phyloP scores from a whole-genome alignment of 73 alveolate genomes.

The Paramecium biaurelia region DNA sequence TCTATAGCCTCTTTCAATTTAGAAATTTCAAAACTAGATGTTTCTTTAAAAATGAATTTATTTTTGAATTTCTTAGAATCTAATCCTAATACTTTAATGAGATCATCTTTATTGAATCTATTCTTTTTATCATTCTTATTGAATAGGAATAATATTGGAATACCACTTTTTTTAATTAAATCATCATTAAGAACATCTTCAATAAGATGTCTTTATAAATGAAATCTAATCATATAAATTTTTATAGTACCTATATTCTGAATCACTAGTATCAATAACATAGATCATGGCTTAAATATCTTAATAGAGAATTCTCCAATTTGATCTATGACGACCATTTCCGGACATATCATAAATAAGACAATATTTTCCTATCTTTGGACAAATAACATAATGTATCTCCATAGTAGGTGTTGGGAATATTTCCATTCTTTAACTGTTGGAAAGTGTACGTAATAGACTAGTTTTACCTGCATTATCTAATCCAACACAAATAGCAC shows the following conservation, averaged over 20 bases:
- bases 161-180: not conserved
- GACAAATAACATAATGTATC: not conserved
- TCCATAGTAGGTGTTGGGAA: constrained; percentile 44
- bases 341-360: not conserved
- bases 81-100: not conserved
- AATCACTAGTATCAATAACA: not conserved
- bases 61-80: constrained; percentile 1
- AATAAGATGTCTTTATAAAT: not conserved
- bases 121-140: not conserved
- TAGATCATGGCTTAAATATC: constrained; percentile 33
- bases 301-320: not conserved
- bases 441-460: not conserved
- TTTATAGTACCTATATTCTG: not conserved
- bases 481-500: constrained; percentile 9
- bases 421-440: constrained; percentile 32
- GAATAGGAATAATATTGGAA: not conserved
- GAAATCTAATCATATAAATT: not conserved
- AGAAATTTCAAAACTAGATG: not conserved
- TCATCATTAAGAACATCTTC: constrained; percentile 33
- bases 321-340: constrained; percentile 12
- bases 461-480: constrained; percentile 46
- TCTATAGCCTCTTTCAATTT: not conserved
- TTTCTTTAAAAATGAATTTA: constrained; percentile 21
- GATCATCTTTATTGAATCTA: not conserved
- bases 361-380: not conserved